These are phyloP conservation scores for Lepidopterella palustris DNA, from an alignment of 495 filamentous ascomycete genomes.

Conservation along the genomic window DNA sequence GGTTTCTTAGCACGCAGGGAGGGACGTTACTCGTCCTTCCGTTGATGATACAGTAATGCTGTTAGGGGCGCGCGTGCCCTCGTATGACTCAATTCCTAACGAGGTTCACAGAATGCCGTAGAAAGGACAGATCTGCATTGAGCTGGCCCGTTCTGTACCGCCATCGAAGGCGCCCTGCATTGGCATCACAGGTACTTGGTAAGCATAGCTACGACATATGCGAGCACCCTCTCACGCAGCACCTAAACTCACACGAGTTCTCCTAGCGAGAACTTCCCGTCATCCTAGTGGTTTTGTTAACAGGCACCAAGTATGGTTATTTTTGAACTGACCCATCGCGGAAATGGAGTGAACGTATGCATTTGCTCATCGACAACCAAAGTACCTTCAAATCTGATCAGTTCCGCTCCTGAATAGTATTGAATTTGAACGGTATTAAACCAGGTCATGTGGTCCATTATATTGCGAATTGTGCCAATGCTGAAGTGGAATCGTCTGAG, in stretches of 20 bases:
- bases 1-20: conserved; percentile 4
- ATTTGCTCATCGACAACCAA: conserved; percentile 4
- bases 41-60: no score
- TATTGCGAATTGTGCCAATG: conserved; percentile 9
- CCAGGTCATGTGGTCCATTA: conserved; percentile 18
- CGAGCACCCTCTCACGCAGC: no score
- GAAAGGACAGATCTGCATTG: no score
- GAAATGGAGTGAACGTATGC: conserved; percentile 17
- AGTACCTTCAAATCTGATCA: conserved; percentile 14
- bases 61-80: no score
- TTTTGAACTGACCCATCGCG: conserved; percentile 11
- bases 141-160: no score
- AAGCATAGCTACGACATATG: no score
- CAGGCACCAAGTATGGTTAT: background rate
- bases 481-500: conserved; percentile 6
- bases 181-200: no score
- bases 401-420: conserved; percentile 8
- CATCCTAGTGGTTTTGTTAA: conserved; percentile 3
- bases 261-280: conserved; percentile 1
- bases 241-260: background rate
- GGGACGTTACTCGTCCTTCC: no score
- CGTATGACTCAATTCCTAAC: no score
- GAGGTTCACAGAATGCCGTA: no score
- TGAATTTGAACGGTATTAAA: background rate
- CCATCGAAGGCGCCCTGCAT: no score